These are phyloP conservation scores for Arthrobotrys entomopaga DNA, from an alignment of 2,329 filamentous ascomycete species.

Conservation along the genomic window DNA sequence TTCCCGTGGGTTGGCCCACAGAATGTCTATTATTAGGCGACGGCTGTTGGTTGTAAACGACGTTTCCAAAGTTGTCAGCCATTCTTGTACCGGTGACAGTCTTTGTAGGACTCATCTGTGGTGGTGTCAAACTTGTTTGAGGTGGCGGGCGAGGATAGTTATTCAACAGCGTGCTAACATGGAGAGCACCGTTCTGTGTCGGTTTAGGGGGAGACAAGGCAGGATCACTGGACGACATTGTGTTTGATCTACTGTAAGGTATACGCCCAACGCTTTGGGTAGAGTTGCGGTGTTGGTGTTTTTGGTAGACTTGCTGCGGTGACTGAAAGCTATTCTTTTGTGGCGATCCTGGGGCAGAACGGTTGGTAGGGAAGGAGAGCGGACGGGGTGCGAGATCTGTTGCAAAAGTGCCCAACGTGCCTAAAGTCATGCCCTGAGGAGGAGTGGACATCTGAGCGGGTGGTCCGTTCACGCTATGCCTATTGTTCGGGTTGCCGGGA, in stretches of 20 bases:
- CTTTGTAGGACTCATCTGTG: constrained; percentile 40
- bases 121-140: constrained; percentile 45
- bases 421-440: constrained; percentile 12
- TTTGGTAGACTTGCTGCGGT: background rate
- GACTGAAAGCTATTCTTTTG: background rate
- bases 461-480: constrained; percentile 9
- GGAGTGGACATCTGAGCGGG: constrained; percentile 29
- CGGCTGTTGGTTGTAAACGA: constrained; percentile 3
- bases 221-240: constrained; percentile 7
- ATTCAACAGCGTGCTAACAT: constrained; percentile 19
- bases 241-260: constrained; percentile 24
- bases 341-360: constrained; percentile 36
- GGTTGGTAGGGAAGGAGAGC: constrained; percentile 47
- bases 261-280: constrained; percentile 20
- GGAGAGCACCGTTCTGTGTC: background rate
- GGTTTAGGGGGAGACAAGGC: constrained; percentile 8
- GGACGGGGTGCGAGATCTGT: constrained; percentile 43
- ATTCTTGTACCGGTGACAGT: constrained; percentile 18
- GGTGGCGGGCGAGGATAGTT: constrained; percentile 45
- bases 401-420: constrained; percentile 41
- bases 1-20: background rate
- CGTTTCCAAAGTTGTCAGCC: constrained; percentile 23
- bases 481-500: constrained; percentile 1
- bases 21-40: background rate
- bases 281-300: constrained; percentile 45